A percentile compares a stretch with the other conserved stretches of the same genome.
Evolutionary conservation across 2,329 filamentous ascomycete species (phyloP).

Genomic region (Tolypocladium paradoxum): DNA sequence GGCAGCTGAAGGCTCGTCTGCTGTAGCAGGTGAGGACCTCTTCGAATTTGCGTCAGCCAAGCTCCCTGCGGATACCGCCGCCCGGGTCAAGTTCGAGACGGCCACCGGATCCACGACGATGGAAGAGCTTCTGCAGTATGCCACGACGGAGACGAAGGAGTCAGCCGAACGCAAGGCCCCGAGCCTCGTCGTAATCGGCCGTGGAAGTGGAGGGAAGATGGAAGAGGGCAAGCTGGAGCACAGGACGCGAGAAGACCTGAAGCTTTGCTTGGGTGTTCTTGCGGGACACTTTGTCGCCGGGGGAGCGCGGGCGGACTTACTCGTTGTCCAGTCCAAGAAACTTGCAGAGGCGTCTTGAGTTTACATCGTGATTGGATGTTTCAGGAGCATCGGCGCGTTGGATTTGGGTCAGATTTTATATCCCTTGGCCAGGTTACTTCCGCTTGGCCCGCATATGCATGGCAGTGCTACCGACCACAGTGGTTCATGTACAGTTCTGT

Average conservation of each 20-base stretch:
- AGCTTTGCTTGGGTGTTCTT: slow-evolving; percentile 12
- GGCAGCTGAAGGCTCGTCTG: background rate
- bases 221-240: slow-evolving; percentile 12
- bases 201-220: slow-evolving; percentile 6
- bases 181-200: slow-evolving; percentile 13
- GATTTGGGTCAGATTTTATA: background rate
- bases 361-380: background rate
- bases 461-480: background rate
- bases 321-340: slow-evolving; percentile 20
- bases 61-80: slow-evolving; percentile 4
- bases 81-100: slow-evolving; percentile 11
- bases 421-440: background rate
- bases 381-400: background rate
- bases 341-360: background rate
- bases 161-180: slow-evolving; percentile 3
- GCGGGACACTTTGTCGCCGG: slow-evolving; percentile 11
- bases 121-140: slow-evolving; percentile 13
- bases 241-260: slow-evolving; percentile 8
- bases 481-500: too few relatives aligned
- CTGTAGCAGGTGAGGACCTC: slow-evolving; percentile 2
- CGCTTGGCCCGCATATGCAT: background rate
- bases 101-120: slow-evolving; percentile 5
- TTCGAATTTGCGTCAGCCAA: slow-evolving; percentile 6
- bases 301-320: slow-evolving; percentile 12
- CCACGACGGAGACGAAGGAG: slow-evolving; percentile 4